These are phyloP conservation scores for Dactylellina drechsleri DNA, from an alignment of 2,329 filamentous ascomycete genomes.

Conservation along the genomic window DNA sequence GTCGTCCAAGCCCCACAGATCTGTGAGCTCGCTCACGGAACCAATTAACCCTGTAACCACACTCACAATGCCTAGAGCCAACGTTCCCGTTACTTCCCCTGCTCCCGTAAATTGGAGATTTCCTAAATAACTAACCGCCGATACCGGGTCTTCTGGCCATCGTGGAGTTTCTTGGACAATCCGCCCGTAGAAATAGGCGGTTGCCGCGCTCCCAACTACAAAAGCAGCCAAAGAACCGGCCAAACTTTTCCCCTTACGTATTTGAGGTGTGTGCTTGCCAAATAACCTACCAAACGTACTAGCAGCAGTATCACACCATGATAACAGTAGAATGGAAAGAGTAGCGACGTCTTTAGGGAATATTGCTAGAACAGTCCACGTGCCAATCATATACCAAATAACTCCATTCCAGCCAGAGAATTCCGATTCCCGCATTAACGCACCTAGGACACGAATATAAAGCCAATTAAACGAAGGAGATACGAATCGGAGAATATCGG, in stretches of 20 bases:
- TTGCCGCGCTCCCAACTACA: slow-evolving; percentile 81
- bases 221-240: slow-evolving; percentile 89
- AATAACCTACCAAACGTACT: slow-evolving; percentile 92
- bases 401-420: slow-evolving; percentile 95
- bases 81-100: slow-evolving; percentile 72
- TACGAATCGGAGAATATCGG: slow-evolving; percentile 84
- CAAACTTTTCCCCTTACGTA: slow-evolving; percentile 88
- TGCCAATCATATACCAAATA: slow-evolving; percentile 92
- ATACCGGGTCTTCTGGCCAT: slow-evolving; percentile 74
- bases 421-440: slow-evolving; percentile 96
- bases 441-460: slow-evolving; percentile 85
- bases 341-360: slow-evolving; percentile 94
- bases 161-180: slow-evolving; percentile 76
- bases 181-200: slow-evolving; percentile 87
- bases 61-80: slow-evolving; percentile 83
- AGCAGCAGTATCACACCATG: slow-evolving; percentile 97
- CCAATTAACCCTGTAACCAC: slow-evolving; percentile 88
- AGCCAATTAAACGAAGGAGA: slow-evolving; percentile 83
- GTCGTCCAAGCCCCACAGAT: slow-evolving; percentile 94
- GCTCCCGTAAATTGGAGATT: slow-evolving; percentile 74
- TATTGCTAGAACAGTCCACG: slow-evolving; percentile 84
- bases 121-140: slow-evolving; percentile 84
- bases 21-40: slow-evolving; percentile 86
- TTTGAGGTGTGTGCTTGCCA: slow-evolving; percentile 85
- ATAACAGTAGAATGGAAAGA: slow-evolving; percentile 87